Conservation (phyloP, 116 monocot species). For the Iris pallida region DNA sequence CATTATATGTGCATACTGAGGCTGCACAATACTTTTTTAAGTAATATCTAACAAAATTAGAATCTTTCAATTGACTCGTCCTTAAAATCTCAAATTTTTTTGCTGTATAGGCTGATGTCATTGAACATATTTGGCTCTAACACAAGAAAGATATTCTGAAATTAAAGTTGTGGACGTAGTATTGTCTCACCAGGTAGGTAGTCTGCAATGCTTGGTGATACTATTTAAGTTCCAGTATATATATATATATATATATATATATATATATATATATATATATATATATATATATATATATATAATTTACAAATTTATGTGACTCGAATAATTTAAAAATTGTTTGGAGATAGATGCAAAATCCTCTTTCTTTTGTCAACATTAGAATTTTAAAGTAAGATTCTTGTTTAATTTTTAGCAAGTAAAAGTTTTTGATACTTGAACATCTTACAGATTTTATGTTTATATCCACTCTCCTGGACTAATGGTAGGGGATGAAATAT, state of each 20-base stretch:
- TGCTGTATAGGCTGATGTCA: conserved; percentile 81
- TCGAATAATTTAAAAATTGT: conserved; percentile 1
- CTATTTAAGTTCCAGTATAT: not conserved
- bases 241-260: too few relatives aligned
- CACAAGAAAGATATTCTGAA: conserved; percentile 87
- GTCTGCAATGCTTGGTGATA: not conserved
- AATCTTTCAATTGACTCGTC: not conserved
- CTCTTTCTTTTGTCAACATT: not conserved
- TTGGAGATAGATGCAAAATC: conserved; percentile 1
- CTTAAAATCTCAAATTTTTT: not conserved
- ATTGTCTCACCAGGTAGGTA: conserved; percentile 89
- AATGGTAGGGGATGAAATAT: not conserved
- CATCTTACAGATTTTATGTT: too few relatives aligned
- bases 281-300: too few relatives aligned
- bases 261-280: too few relatives aligned
- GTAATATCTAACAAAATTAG: not conserved
- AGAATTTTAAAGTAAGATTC: too few relatives aligned
- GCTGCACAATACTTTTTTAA: not conserved
- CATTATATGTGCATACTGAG: too few relatives aligned
- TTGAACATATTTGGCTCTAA: conserved; percentile 86
- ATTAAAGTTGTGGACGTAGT: conserved; percentile 95
- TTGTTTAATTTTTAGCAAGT: not conserved
- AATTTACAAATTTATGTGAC: not conserved
- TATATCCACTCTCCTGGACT: too few relatives aligned
- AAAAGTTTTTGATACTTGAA: not conserved